Evolutionary conservation across 2,329 filamentous ascomycete species (phyloP).

Genomic region (Nannizziopsis arthrosporioides): DNA sequence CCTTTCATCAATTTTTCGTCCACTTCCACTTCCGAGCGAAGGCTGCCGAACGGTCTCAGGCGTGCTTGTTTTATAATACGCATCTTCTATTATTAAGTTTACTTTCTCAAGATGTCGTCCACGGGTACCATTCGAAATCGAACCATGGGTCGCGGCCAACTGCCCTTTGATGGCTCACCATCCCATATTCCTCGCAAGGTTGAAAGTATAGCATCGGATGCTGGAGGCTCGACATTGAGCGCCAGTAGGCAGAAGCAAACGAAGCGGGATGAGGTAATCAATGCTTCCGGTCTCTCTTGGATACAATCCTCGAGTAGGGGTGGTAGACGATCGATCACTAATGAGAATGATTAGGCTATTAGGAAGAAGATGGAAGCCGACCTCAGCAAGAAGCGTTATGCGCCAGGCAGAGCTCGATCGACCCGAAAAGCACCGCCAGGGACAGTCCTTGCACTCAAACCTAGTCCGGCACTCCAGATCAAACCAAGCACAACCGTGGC

Average conservation of each 20-base stretch:
- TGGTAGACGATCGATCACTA: conserved; percentile 15
- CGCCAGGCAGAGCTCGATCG: conserved; percentile 62
- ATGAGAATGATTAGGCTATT: conserved; percentile 57
- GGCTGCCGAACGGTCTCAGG: background rate
- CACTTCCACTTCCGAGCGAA: too few relatives aligned
- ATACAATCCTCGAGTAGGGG: too few relatives aligned
- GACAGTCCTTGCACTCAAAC: conserved; percentile 88
- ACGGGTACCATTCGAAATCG: conserved; percentile 46
- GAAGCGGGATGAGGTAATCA: conserved; percentile 89
- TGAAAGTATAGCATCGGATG: conserved; percentile 43
- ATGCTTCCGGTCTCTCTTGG: conserved; percentile 4
- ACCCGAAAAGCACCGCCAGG: conserved; percentile 90
- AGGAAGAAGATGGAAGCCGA: conserved; percentile 94
- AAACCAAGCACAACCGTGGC: conserved; percentile 88
- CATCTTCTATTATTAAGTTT: background rate
- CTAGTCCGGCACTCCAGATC: conserved; percentile 91
- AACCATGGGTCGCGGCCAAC: conserved; percentile 43
- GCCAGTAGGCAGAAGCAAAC: conserved; percentile 91
- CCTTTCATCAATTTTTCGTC: background rate
- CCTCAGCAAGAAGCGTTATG: conserved; percentile 91
- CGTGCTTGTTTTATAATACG: background rate
- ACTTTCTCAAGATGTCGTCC: conserved; percentile 46
- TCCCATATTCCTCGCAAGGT: conserved; percentile 52
- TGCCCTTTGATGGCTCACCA: conserved; percentile 44
- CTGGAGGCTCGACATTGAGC: conserved; percentile 59